Conservation (phyloP, 2,329 filamentous ascomycete species). For the Tympanopsis confertula region DNA sequence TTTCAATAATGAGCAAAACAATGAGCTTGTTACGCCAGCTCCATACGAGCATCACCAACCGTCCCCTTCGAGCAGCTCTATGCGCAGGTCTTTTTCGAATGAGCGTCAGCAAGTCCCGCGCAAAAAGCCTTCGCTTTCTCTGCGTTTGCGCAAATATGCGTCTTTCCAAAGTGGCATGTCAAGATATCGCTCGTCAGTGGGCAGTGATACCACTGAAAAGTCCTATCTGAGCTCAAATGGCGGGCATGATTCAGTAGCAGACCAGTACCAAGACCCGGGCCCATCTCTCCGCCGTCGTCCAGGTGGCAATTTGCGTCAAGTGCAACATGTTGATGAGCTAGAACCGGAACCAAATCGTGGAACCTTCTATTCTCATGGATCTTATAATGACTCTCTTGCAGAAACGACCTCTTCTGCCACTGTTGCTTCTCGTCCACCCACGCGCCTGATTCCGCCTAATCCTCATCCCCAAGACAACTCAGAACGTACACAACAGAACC, state of each 20-base stretch:
- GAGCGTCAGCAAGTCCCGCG: not conserved
- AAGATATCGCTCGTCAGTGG: not conserved
- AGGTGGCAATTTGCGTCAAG: conserved; percentile 32
- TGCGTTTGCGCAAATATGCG: not conserved
- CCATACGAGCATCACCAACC: not conserved
- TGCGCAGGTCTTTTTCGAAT: not conserved
- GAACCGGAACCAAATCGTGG: conserved; percentile 9
- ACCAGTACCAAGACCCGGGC: conserved; percentile 13
- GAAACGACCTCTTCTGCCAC: conserved; percentile 2
- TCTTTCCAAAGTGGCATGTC: not conserved
- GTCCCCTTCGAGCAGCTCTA: not conserved
- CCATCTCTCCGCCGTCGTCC: conserved; percentile 29
- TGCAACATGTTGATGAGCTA: conserved; percentile 24
- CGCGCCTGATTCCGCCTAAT: not conserved
- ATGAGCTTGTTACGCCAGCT: too few relatives aligned
- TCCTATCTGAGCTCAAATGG: too few relatives aligned
- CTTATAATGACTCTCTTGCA: not conserved
- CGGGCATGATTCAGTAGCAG: too few relatives aligned
- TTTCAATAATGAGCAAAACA: too few relatives aligned
- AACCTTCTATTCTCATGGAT: not conserved
- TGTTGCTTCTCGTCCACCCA: conserved; percentile 5
- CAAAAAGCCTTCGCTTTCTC: not conserved
- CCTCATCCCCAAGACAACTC: conserved; percentile 3
- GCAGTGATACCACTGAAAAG: conserved; percentile 3
- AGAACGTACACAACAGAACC: conserved; percentile 22